Percentiles rank a stretch among this genome's conserved stretches.
Conservation (phyloP, 768 basidiomycete species). For the Panaeolus cyanescens region DNA sequence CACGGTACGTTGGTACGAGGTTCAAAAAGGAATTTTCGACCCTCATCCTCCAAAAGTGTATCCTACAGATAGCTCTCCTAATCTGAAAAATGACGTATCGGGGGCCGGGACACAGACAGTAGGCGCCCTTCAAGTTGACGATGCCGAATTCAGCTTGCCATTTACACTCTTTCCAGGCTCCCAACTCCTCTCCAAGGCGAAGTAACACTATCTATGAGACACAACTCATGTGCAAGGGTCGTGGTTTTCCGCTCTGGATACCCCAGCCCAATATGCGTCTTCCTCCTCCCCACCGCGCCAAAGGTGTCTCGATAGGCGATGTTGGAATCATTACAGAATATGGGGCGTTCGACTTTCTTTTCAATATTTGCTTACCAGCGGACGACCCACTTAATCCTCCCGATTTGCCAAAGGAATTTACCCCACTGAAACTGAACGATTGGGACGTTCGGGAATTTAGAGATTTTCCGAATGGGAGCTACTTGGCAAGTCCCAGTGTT, state of each 20-base stretch:
- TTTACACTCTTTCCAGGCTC: too few relatives aligned
- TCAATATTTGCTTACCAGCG: slow-evolving; percentile 36
- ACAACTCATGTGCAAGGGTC: slow-evolving; percentile 19
- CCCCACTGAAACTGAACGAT: slow-evolving; percentile 17
- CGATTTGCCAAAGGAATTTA: slow-evolving; percentile 30
- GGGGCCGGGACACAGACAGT: too few relatives aligned
- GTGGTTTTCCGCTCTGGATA: slow-evolving; percentile 37
- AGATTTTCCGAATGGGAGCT: slow-evolving; percentile 14
- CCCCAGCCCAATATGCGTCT: slow-evolving; percentile 29
- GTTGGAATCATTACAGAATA: slow-evolving; percentile 35
- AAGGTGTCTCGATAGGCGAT: slow-evolving; percentile 38
- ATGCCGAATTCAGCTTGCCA: too few relatives aligned
- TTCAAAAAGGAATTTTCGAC: too few relatives aligned
- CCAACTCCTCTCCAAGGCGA: neutral
- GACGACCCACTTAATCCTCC: slow-evolving; percentile 28
- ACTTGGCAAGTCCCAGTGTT: slow-evolving; percentile 13
- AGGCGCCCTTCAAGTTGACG: too few relatives aligned
- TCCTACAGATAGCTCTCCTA: too few relatives aligned
- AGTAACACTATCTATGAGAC: neutral
- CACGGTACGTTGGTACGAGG: too few relatives aligned
- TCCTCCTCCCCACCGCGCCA: slow-evolving; percentile 21
- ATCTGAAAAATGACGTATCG: too few relatives aligned
- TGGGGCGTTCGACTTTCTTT: slow-evolving; percentile 38
- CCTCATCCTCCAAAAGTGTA: too few relatives aligned
- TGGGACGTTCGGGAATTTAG: slow-evolving; percentile 11